Evolutionary conservation across 129 eudicot species (phyloP).

Genomic region (Chrysanthemum lavandulifolium): DNA sequence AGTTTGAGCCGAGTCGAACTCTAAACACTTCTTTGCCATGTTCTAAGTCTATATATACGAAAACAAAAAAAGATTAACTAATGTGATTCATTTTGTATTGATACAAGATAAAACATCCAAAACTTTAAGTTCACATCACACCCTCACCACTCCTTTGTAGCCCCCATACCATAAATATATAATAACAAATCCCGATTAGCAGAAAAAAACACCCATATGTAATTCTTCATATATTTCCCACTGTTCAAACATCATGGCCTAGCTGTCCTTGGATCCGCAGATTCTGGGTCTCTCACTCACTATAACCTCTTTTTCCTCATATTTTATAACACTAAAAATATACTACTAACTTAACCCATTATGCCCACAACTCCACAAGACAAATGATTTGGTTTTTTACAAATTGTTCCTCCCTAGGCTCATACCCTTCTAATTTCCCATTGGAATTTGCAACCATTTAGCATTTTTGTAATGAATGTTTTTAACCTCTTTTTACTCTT

Average conservation of each 20-base stretch:
- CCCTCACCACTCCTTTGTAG: conserved; percentile 17
- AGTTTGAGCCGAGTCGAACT: no score
- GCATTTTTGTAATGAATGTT: conserved; percentile 58
- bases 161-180: conserved; percentile 11
- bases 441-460: conserved; percentile 48
- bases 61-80: background rate
- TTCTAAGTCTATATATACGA: background rate
- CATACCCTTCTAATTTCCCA: conserved; percentile 48
- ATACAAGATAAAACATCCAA: conserved; percentile 18
- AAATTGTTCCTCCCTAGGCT: conserved; percentile 64
- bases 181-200: conserved; percentile 34
- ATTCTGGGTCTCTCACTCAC: conserved; percentile 61
- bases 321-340: conserved; percentile 24
- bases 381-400: conserved; percentile 67
- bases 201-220: conserved; percentile 34
- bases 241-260: conserved; percentile 62
- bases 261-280: conserved; percentile 94
- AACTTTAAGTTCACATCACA: conserved; percentile 15
- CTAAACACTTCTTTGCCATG: no score
- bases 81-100: background rate
- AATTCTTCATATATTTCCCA: conserved; percentile 28
- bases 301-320: conserved; percentile 19
- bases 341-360: conserved; percentile 14
- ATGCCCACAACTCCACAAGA: conserved; percentile 41
- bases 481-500: conserved; percentile 25